phyloP scores from a whole-genome alignment of 1,284 basidiomycete species.

The Testicularia cyperi region DNA sequence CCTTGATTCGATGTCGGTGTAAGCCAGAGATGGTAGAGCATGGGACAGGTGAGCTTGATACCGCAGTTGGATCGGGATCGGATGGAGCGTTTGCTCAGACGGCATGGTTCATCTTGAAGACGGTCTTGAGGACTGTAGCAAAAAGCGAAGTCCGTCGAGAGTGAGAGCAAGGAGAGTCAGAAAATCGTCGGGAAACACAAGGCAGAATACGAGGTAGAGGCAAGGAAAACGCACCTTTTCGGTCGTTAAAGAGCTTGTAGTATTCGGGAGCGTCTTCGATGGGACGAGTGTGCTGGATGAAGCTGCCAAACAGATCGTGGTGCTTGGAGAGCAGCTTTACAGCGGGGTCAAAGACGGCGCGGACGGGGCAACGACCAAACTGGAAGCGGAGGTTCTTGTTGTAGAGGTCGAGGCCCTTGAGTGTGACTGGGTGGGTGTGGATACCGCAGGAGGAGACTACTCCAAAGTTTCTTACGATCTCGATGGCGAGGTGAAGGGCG shows the following conservation, averaged over 20 bases:
- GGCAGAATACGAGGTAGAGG: too few relatives aligned
- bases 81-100: too few relatives aligned
- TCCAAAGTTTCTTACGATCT: constrained; percentile 77
- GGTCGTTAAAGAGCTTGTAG: constrained; percentile 53
- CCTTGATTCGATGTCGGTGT: too few relatives aligned
- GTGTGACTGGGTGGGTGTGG: constrained; percentile 57
- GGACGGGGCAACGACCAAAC: constrained; percentile 79
- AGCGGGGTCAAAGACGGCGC: constrained; percentile 49
- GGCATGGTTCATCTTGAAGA: constrained; percentile 34
- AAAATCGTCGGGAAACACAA: neutral
- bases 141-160: neutral
- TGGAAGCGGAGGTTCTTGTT: constrained; percentile 73
- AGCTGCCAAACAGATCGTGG: constrained; percentile 47
- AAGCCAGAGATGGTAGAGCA: too few relatives aligned
- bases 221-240: constrained; percentile 11
- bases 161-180: neutral
- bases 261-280: constrained; percentile 52
- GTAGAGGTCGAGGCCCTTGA: constrained; percentile 67
- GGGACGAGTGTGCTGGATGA: constrained; percentile 51
- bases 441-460: constrained; percentile 78
- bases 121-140: constrained; percentile 30
- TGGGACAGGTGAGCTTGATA: too few relatives aligned
- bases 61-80: too few relatives aligned
- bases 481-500: constrained; percentile 73
- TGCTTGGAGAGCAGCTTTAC: constrained; percentile 47